Conservation (phyloP, 2,329 filamentous ascomycete genomes). For the Pseudogymnoascus sp. region DNA sequence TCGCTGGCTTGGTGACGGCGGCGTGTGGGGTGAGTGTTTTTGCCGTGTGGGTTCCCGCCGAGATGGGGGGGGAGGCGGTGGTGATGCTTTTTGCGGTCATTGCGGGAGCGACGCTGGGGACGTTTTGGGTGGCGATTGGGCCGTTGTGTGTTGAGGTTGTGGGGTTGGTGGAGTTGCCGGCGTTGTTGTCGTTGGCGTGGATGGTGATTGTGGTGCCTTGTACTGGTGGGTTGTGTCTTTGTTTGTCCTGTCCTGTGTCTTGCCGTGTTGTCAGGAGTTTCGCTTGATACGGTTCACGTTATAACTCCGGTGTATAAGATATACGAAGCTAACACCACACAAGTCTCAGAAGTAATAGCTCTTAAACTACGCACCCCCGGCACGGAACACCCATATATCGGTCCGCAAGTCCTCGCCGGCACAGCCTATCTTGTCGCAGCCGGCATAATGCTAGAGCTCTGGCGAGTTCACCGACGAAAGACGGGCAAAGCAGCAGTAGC, state of each 20-base stretch:
- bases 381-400: constrained; percentile 27
- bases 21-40: constrained; percentile 33
- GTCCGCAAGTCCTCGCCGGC: constrained; percentile 33
- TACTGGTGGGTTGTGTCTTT: constrained; percentile 28
- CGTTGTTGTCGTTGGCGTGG: constrained; percentile 33
- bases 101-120: constrained; percentile 36
- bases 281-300: no score
- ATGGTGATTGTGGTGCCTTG: constrained; percentile 30
- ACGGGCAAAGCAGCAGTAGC: background rate
- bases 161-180: constrained; percentile 33
- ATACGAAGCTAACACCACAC: background rate
- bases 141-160: constrained; percentile 34
- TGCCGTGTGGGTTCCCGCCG: constrained; percentile 39
- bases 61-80: constrained; percentile 30
- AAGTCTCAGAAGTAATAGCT: constrained; percentile 34
- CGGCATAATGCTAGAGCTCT: constrained; percentile 26
- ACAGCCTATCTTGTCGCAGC: constrained; percentile 30
- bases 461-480: constrained; percentile 7
- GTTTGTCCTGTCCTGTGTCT: background rate
- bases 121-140: constrained; percentile 40
- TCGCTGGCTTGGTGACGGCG: constrained; percentile 33
- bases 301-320: no score
- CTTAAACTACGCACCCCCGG: constrained; percentile 30
- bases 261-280: no score
- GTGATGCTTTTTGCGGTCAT: constrained; percentile 36